Evolutionary conservation across 2,329 filamentous ascomycete species (phyloP), one percentile per base, ranked within the genome.

Genomic region (Endoconidiophora polonica): DNA sequence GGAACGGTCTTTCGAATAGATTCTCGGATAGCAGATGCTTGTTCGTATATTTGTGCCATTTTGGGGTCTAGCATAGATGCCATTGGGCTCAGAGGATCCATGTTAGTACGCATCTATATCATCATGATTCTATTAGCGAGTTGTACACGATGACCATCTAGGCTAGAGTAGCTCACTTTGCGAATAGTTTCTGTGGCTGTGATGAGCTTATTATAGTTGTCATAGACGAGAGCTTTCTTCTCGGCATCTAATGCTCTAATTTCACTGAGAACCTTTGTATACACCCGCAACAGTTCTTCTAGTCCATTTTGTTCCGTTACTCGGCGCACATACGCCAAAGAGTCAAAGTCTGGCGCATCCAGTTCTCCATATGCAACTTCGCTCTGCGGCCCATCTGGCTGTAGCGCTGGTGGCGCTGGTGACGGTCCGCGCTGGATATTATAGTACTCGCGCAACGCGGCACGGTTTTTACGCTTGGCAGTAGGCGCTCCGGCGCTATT

Each of bases 181-280:
- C 84, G 76, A 59, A 98, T 98, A 2, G 90, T 96, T 64, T 94
- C 90, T 9, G 93, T 95, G 1, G 91, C 91, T n/a, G 82, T 77
- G 57, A 98, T 95, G 57, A 98, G 68, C 66, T 96, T 96, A 57
- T 83, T 91, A 65, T 96, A 98, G 62, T 98, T 98, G 63, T 98
- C 90, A 63, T 98, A 98, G 3, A 98, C 91, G 54, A 98, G 68
- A 1, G 90, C 88, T 67, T 98, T 98, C 64, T 91, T 83, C 71
- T 98, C 91, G 22, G 90, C 90, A 60, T 96, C 91, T 16, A 98
- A 71, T 2, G 86, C 88, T 37, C 87, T 70, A 44, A 94, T 90
- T 66, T 96, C 90, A 56, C 78, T 74, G 57, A 90, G 65, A 7
- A 90, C 70, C 20, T 76, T 73, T 44, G 81, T 79, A 61, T 91